Conservation (phyloP, 306 rosid species). For the Begonia masoniana region DNA sequence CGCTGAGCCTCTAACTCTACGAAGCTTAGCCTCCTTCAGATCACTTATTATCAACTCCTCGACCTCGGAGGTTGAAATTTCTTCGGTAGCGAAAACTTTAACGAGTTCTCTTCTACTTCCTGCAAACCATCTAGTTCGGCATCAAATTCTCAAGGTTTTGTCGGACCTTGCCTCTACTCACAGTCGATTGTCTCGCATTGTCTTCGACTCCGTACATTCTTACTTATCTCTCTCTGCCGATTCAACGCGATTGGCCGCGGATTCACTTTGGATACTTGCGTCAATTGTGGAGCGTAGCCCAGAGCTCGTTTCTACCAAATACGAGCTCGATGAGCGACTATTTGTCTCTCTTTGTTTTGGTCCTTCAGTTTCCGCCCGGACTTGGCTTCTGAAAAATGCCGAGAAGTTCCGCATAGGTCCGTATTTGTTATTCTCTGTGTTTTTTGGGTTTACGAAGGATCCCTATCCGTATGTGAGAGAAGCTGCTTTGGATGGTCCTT, state of each 20-base stretch:
- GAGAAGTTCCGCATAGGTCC: constrained; percentile 30
- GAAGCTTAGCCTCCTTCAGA: constrained; percentile 33
- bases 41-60: constrained; percentile 47
- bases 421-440: constrained; percentile 30
- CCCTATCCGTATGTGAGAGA: constrained; percentile 63
- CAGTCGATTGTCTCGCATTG: constrained; percentile 18
- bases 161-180: constrained; percentile 32
- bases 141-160: constrained; percentile 40
- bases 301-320: constrained; percentile 2
- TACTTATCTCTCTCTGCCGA: constrained; percentile 16
- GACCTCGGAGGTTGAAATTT: constrained; percentile 30
- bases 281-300: constrained; percentile 17
- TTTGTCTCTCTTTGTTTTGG: constrained; percentile 64
- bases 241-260: constrained; percentile 32
- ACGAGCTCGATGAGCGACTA: constrained; percentile 34
- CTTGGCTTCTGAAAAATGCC: constrained; percentile 59
- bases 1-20: constrained; percentile 4
- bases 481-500: constrained; percentile 61
- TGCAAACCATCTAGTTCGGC: constrained; percentile 13
- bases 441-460: constrained; percentile 71
- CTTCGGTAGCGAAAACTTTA: constrained; percentile 32
- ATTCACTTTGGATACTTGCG: constrained; percentile 24
- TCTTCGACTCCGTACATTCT: constrained; percentile 22
- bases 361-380: constrained; percentile 27
- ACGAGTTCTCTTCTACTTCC: constrained; percentile 25